Evolutionary conservation across 73 alveolate species (phyloP), one percentile per base, ranked within the genome.

Genomic region (Vitrella brassicaformis): DNA sequence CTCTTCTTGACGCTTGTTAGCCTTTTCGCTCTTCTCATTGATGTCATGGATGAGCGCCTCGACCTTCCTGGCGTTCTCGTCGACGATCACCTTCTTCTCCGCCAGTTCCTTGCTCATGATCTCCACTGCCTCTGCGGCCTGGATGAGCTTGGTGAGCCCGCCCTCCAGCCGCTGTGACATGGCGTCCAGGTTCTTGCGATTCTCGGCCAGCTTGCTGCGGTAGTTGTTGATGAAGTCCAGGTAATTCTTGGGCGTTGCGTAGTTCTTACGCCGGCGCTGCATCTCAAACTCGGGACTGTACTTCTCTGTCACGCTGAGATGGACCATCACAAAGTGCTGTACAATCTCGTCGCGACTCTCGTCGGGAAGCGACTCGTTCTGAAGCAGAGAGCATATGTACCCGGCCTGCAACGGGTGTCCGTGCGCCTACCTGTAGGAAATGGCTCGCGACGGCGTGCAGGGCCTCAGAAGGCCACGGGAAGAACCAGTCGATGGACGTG

Each of bases 381-480:
- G n/a, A n/a, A n/a, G n/a, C n/a, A n/a, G n/a, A n/a, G n/a, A n/a
- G n/a, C n/a, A n/a, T n/a, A n/a, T n/a, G n/a, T n/a, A n/a, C n/a
- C n/a, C n/a, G n/a, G n/a, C n/a, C n/a, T n/a, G n/a, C n/a, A n/a
- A n/a, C n/a, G n/a, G n/a, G n/a, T n/a, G n/a, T n/a, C n/a, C n/a
- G n/a, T n/a, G n/a, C n/a, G n/a, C n/a, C 95, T 25, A 86, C 90
- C 47, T 88, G 89, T 81, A 96, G 83, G 88, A 93, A 92, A 73
- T 91, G 86, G 28, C 89, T 87, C 45, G 98, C 97, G 73, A 93
- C 99, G 28, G 95, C 95, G 28, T 89, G 86, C 68, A 96, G 90
- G 30, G 98, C 99, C 82, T 92, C 97, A 76, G 89, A 94, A 32
- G 96, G 98, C 98, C 98, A 93, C 47, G 95, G 90, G 92, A 94